Percentiles rank a stretch among this genome's conserved stretches.
These are phyloP conservation scores for Globisporangium spinosum DNA, from an alignment of 352 stramenopile species.

Conservation along the genomic window DNA sequence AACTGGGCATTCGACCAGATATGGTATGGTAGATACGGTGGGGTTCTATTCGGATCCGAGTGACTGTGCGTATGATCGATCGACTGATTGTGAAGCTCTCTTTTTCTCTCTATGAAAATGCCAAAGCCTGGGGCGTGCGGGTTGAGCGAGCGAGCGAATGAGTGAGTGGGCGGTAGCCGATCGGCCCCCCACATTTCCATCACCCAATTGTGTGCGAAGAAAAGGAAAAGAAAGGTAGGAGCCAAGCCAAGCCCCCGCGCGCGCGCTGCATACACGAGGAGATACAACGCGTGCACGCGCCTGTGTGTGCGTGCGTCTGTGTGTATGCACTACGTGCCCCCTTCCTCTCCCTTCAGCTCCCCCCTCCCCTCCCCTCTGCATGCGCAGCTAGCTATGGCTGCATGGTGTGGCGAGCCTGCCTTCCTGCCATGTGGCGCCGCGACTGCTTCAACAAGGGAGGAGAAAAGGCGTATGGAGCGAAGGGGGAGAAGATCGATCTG, in stretches of 20 bases:
- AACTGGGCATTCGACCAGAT: not conserved
- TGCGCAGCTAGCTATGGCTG: not conserved
- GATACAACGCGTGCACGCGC: not conserved
- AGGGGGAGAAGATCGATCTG: conserved; percentile 2
- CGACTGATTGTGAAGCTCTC: not conserved
- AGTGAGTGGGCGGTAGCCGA: not conserved
- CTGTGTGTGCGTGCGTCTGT: not conserved
- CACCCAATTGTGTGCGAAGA: conserved; percentile 10
- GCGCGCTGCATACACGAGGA: not conserved
- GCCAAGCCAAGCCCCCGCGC: no score
- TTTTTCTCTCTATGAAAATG: not conserved
- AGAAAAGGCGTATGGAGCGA: not conserved
- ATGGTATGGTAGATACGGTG: not conserved
- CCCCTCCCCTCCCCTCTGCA: not conserved
- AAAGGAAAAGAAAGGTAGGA: conserved; percentile 15
- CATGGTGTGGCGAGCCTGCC: not conserved
- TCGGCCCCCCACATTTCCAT: conserved; percentile 2
- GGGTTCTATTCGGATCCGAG: not conserved
- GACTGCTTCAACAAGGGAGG: conserved; percentile 8
- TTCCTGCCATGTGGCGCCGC: conserved; percentile 1
- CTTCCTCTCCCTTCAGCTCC: not conserved
- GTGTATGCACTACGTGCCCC: not conserved
- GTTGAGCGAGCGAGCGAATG: not conserved
- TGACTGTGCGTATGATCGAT: conserved; percentile 8
- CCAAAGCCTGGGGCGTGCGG: not conserved